Evolutionary conservation across 306 rosid genomes (phyloP).

Genomic region (Dryas octopetala): DNA sequence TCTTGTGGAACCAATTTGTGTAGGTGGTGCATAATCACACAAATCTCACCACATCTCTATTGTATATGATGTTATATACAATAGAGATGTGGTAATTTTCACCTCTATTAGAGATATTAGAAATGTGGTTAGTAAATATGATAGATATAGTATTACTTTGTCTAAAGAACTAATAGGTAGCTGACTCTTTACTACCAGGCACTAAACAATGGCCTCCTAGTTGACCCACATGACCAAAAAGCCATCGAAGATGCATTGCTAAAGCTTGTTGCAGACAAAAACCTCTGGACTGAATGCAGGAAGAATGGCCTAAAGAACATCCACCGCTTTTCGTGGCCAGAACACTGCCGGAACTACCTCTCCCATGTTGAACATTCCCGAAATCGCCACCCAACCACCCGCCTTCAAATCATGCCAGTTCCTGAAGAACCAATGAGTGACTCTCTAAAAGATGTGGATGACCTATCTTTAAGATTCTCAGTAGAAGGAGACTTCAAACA

Average conservation of each 20-base stretch:
- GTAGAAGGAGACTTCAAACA: constrained; percentile 56
- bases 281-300: constrained; percentile 75
- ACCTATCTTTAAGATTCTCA: constrained; percentile 74
- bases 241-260: constrained; percentile 76
- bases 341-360: constrained; percentile 82
- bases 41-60: too few species aligned
- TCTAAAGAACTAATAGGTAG: constrained; percentile 6
- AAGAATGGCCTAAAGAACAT: constrained; percentile 74
- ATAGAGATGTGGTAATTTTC: too few species aligned
- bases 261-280: constrained; percentile 74
- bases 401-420: constrained; percentile 52
- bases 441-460: constrained; percentile 69
- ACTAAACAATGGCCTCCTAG: constrained; percentile 67
- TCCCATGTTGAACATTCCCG: constrained; percentile 66
- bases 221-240: constrained; percentile 83
- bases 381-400: constrained; percentile 58
- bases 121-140: background rate
- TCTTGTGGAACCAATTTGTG: background rate
- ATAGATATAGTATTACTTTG: background rate
- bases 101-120: background rate
- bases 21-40: background rate
- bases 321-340: constrained; percentile 83
- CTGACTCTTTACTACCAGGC: constrained; percentile 38
- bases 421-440: constrained; percentile 79
- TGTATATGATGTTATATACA: too few species aligned